Evolutionary conservation across 1,284 basidiomycete species (phyloP).

Genomic region (Prillingera fragicola): DNA sequence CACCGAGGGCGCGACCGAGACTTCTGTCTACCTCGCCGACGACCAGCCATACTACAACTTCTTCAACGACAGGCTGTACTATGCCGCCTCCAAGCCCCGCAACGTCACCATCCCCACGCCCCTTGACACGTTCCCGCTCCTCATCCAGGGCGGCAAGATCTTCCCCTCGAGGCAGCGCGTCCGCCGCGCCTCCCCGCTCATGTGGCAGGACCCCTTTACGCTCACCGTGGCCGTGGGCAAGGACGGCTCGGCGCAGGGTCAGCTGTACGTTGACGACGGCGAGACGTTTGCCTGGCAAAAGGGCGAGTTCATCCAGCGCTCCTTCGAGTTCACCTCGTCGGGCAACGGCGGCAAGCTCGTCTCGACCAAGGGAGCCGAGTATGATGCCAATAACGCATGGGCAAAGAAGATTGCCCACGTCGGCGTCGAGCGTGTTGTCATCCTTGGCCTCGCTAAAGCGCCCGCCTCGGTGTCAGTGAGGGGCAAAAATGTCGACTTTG

Average conservation of each 20-base stretch:
- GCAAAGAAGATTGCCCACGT: conserved; percentile 62
- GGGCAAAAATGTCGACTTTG: conserved; percentile 50
- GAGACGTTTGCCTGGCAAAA: conserved; percentile 70
- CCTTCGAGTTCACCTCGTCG: conserved; percentile 56
- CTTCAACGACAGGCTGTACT: conserved; percentile 65
- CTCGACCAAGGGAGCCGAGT: conserved; percentile 3
- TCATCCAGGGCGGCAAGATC: conserved; percentile 89
- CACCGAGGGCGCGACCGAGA: conserved; percentile 62
- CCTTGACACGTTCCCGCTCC: conserved; percentile 72
- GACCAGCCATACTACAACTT: conserved; percentile 94
- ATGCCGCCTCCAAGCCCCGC: conserved; percentile 59
- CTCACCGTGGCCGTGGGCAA: conserved; percentile 75
- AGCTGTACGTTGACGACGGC: conserved; percentile 94
- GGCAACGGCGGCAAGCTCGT: conserved; percentile 51
- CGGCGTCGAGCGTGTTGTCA: conserved; percentile 69
- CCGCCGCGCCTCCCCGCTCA: conserved; percentile 75
- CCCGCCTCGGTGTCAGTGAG: conserved; percentile 56
- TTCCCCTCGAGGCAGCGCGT: conserved; percentile 79
- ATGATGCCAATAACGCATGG: conserved; percentile 64
- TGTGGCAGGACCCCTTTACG: conserved; percentile 90
- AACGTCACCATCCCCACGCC: conserved; percentile 68
- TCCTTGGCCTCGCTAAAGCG: conserved; percentile 62
- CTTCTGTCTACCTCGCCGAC: conserved; percentile 80
- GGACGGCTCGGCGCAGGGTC: conserved; percentile 62
- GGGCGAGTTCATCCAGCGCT: conserved; percentile 78